phyloP scores from a whole-genome alignment of 176 grass and related monocot genomes.

The Ensete glaucum region DNA sequence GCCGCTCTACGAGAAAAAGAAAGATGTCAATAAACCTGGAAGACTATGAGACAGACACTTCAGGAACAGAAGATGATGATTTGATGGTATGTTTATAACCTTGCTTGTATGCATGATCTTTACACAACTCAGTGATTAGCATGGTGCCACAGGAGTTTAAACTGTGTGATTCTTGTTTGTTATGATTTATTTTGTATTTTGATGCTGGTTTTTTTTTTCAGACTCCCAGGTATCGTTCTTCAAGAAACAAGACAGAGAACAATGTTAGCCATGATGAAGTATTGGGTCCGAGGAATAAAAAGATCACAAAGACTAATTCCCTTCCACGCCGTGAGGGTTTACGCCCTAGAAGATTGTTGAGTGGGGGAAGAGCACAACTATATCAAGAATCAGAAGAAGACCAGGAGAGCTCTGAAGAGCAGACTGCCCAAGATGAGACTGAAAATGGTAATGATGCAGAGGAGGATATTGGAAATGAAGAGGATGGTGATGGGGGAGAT shows the following conservation, averaged over 20 bases:
- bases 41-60: constrained; percentile 78
- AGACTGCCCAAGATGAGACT: constrained; percentile 45
- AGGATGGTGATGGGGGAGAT: constrained; percentile 80
- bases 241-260: constrained; percentile 60
- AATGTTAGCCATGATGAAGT: constrained; percentile 39
- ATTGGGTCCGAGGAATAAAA: constrained; percentile 43
- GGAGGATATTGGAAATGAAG: constrained; percentile 65
- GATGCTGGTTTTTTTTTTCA: constrained; percentile 22
- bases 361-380: constrained; percentile 40
- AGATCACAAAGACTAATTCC: constrained; percentile 47
- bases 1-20: constrained; percentile 91
- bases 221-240: constrained; percentile 70
- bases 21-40: constrained; percentile 84
- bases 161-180: not conserved
- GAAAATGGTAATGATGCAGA: constrained; percentile 86
- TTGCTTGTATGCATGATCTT: constrained; percentile 1
- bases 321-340: constrained; percentile 83
- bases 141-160: not conserved
- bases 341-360: constrained; percentile 65
- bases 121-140: constrained; percentile 6
- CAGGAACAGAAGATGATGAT: constrained; percentile 88
- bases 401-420: constrained; percentile 68
- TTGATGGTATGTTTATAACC: constrained; percentile 68
- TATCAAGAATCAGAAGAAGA: constrained; percentile 86
- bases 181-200: constrained; percentile 1